Base-by-base conservation (phyloP, 2,329 filamentous ascomycete genomes). In the Colletotrichum scovillei region DNA sequence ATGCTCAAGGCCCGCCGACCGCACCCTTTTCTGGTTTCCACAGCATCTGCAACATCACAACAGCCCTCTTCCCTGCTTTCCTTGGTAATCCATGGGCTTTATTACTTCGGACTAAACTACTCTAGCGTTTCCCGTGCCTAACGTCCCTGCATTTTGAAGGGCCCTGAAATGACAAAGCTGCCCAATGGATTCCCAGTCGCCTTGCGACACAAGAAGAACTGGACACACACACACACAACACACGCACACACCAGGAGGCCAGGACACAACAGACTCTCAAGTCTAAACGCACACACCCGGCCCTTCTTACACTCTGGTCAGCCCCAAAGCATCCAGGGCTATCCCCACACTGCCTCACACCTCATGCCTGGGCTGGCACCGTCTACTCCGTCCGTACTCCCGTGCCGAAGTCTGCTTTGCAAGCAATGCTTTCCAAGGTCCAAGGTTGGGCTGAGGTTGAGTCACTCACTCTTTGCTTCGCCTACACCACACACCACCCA, bases 31-130 rank as follows among this genome's bases (percentile, higher is more conserved):
- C n/a, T 30, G 30, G 62, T 56, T 56, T 14, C 30, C 56, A 62
- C 66, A 22, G 58, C 66, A 63, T 63, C 26, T 71, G 68, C 68
- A 71, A 60, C 68, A 67, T 67, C 56, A 16, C 62, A 70, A 70
- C 68, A 60, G 38, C 57, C 35, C 14, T 63, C 64, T 72, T 72
- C 69, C 69, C 69, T 72, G 69, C 69, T 72, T 72, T 67, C 56
- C 35, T 57, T 30, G 56, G 63, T 57, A 38, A 67, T 62, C 49
- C 67, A 28, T 56, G 56, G 64, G 49, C 46, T 28, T 67, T 67
- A 6, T 67, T 26, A 46, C 60, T 28, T 35, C 24, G 28, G 22
- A 26, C 69, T 68, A 67, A 67, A 35, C 63, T 56, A 35, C 5
- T 42, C 38, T 67, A 38, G 68, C 64, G 11, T 59, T 22, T 62